Percentiles rank a stretch among this genome's conserved stretches.
phyloP scores from a whole-genome alignment of 768 basidiomycete species.

The Lactarius trivialis region DNA sequence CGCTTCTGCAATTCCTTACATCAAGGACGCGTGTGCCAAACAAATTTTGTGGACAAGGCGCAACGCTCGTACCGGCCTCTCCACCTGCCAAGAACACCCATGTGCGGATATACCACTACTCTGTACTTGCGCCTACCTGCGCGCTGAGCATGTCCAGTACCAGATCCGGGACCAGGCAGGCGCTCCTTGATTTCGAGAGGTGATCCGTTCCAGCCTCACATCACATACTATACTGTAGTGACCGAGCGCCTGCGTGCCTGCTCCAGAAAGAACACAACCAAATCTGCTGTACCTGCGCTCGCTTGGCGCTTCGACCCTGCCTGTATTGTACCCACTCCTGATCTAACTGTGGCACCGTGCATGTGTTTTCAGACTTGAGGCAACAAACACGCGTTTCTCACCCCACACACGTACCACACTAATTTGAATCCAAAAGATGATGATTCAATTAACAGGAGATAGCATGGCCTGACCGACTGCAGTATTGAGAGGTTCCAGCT shows the following conservation, averaged over 20 bases:
- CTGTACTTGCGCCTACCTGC: neutral
- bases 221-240: neutral
- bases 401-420: neutral
- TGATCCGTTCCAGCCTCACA: neutral
- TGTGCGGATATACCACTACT: neutral
- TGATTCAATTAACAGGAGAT: neutral
- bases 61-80: neutral
- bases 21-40: neutral
- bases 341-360: neutral
- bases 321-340: neutral
- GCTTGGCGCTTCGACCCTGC: no score
- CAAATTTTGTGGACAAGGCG: neutral
- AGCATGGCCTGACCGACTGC: neutral
- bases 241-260: neutral
- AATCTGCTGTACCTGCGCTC: neutral
- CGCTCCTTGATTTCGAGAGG: neutral
- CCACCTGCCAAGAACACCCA: neutral
- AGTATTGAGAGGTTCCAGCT: neutral
- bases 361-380: neutral
- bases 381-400: neutral
- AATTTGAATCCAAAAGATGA: neutral
- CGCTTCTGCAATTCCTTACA: no score
- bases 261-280: neutral
- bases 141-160: neutral
- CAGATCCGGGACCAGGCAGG: neutral